These are phyloP conservation scores for Sporothrix mexicana DNA, from an alignment of 2,329 filamentous ascomycete genomes.

Conservation along the genomic window DNA sequence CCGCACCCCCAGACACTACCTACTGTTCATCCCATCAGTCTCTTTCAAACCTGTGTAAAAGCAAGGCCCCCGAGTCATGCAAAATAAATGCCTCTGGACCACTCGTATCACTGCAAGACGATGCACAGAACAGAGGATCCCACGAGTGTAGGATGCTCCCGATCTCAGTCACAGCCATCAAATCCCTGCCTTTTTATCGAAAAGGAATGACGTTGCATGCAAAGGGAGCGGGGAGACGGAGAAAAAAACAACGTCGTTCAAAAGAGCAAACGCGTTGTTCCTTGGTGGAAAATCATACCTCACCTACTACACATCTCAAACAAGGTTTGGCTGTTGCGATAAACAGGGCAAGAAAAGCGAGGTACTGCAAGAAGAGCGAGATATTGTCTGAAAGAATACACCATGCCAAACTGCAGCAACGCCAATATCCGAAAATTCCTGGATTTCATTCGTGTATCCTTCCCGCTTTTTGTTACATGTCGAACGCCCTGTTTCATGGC, in stretches of 20 bases:
- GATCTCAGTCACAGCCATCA: too few species aligned
- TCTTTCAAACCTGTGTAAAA: too few species aligned
- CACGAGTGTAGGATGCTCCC: background rate
- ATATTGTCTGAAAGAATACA: background rate
- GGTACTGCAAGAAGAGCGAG: background rate
- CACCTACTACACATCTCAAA: constrained; percentile 12
- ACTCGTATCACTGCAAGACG: background rate
- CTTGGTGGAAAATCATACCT: constrained; percentile 19
- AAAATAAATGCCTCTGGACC: too few species aligned
- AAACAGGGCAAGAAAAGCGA: background rate
- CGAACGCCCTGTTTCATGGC: background rate
- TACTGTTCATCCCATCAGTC: constrained; percentile 18
- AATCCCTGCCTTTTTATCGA: background rate
- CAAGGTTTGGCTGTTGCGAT: background rate
- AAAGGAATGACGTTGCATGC: too few species aligned
- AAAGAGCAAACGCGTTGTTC: background rate
- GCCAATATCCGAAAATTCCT: background rate
- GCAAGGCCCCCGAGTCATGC: constrained; percentile 3
- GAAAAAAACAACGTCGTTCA: background rate
- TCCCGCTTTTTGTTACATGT: background rate
- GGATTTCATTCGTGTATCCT: background rate
- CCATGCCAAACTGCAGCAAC: background rate
- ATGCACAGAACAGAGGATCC: background rate
- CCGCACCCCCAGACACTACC: background rate
- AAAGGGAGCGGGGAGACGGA: background rate